These are phyloP conservation scores for Chiua virens DNA, from an alignment of 768 basidiomycete genomes.

Conservation along the genomic window DNA sequence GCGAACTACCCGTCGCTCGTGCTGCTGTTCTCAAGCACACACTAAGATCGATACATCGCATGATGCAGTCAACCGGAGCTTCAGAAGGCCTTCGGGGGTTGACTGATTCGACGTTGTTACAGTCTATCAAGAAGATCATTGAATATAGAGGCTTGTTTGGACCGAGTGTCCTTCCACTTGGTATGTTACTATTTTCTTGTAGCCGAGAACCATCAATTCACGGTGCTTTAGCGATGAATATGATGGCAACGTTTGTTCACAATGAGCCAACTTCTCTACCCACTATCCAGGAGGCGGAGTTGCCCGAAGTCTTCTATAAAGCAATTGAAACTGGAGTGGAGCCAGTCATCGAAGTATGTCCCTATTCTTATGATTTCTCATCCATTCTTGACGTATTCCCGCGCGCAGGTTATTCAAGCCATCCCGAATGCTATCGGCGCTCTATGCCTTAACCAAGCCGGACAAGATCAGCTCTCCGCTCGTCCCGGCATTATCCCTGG, in stretches of 20 bases:
- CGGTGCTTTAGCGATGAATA: conserved; percentile 65
- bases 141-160: conserved; percentile 83
- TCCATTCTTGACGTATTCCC: conserved; percentile 1
- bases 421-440: conserved; percentile 96
- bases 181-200: conserved; percentile 42
- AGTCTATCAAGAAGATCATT: conserved; percentile 86
- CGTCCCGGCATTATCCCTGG: conserved; percentile 82
- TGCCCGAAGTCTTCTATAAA: conserved; percentile 88
- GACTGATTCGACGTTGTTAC: conserved; percentile 85
- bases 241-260: conserved; percentile 96
- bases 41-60: conserved; percentile 88
- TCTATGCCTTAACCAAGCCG: conserved; percentile 88
- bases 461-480: conserved; percentile 75
- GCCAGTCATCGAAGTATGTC: conserved; percentile 77
- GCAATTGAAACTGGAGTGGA: conserved; percentile 84
- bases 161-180: conserved; percentile 78
- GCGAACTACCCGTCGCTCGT: conserved; percentile 66
- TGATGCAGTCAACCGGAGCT: conserved; percentile 96
- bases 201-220: conserved; percentile 4
- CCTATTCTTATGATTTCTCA: not conserved
- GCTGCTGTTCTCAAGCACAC: conserved; percentile 87
- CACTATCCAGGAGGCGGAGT: conserved; percentile 87
- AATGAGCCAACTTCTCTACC: conserved; percentile 95
- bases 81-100: conserved; percentile 93
- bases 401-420: conserved; percentile 78